Evolutionary conservation across 2,329 filamentous ascomycete genomes (phyloP).

Genomic region (Ambrosiella beaveri): DNA sequence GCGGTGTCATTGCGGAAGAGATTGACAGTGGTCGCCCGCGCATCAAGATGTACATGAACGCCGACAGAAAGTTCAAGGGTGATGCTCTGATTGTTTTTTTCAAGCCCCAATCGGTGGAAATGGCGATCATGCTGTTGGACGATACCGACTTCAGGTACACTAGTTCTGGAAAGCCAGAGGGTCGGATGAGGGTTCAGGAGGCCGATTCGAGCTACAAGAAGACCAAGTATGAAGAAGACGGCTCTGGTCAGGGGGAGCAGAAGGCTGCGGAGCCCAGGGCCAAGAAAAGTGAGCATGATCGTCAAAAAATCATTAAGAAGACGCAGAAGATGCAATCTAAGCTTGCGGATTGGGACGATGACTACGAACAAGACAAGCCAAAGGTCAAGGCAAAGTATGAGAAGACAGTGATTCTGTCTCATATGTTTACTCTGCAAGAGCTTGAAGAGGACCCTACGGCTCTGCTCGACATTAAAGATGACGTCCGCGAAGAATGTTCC

Average conservation of each 20-base stretch:
- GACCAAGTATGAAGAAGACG: constrained; percentile 46
- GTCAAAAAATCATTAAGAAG: constrained; percentile 79
- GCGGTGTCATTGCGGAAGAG: constrained; percentile 82
- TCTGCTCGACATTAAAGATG: constrained; percentile 81
- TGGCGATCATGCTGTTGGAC: constrained; percentile 66
- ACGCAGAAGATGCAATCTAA: constrained; percentile 83
- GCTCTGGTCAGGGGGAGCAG: constrained; percentile 22
- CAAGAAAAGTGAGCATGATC: constrained; percentile 46
- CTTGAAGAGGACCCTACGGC: constrained; percentile 70
- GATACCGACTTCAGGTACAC: constrained; percentile 63
- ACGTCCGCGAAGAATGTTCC: constrained; percentile 75
- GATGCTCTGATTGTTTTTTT: constrained; percentile 90
- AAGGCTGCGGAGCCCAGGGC: constrained; percentile 20
- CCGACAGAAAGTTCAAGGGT: constrained; percentile 73
- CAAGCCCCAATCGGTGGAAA: constrained; percentile 78
- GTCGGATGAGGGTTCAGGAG: constrained; percentile 61
- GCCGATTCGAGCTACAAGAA: constrained; percentile 90
- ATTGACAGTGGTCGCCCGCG: constrained; percentile 75
- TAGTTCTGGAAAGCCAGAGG: constrained; percentile 32
- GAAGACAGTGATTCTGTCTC: constrained; percentile 70
- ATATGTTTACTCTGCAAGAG: constrained; percentile 83
- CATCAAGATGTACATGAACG: constrained; percentile 83
- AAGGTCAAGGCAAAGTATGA: constrained; percentile 40
- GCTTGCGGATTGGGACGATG: constrained; percentile 89
- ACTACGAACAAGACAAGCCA: constrained; percentile 38